Percentiles rank a stretch among this genome's conserved stretches.
phyloP scores from a whole-genome alignment of 352 stramenopile species.

The Phytophthora niederhauseri region DNA sequence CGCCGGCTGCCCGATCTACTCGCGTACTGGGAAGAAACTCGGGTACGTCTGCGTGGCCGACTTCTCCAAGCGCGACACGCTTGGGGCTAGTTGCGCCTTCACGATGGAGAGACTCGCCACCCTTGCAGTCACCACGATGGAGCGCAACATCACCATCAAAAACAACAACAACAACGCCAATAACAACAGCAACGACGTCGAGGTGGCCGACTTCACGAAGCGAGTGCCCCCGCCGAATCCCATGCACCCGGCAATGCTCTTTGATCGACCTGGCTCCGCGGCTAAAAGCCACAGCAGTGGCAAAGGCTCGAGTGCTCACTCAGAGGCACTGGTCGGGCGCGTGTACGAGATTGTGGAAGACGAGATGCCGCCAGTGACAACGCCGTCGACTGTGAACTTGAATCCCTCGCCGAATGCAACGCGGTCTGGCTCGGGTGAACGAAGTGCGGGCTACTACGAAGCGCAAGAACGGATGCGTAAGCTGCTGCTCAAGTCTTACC shows the following conservation, averaged over 20 bases:
- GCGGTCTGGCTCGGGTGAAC: slow-evolving; percentile 37
- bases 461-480: slow-evolving; percentile 79
- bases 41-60: slow-evolving; percentile 84
- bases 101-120: slow-evolving; percentile 83
- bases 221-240: slow-evolving; percentile 20
- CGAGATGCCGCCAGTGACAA: slow-evolving; percentile 30
- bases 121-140: slow-evolving; percentile 80
- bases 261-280: slow-evolving; percentile 37
- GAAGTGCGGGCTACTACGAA: slow-evolving; percentile 61
- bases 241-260: slow-evolving; percentile 46
- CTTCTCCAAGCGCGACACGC: slow-evolving; percentile 73
- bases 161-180: slow-evolving; percentile 26
- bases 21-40: slow-evolving; percentile 65
- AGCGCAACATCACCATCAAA: slow-evolving; percentile 53
- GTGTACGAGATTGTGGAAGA: slow-evolving; percentile 54
- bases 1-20: slow-evolving; percentile 80
- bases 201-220: slow-evolving; percentile 35
- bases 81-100: slow-evolving; percentile 74
- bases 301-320: slow-evolving; percentile 13
- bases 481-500: slow-evolving; percentile 79
- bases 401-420: slow-evolving; percentile 17
- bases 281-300: slow-evolving; percentile 11
- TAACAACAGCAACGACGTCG: slow-evolving; percentile 29
- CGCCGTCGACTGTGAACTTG: slow-evolving; percentile 31
- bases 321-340: slow-evolving; percentile 35